These are phyloP conservation scores for Colletotrichum neosansevieriae DNA, from an alignment of 2,329 filamentous ascomycete species.

Conservation along the genomic window DNA sequence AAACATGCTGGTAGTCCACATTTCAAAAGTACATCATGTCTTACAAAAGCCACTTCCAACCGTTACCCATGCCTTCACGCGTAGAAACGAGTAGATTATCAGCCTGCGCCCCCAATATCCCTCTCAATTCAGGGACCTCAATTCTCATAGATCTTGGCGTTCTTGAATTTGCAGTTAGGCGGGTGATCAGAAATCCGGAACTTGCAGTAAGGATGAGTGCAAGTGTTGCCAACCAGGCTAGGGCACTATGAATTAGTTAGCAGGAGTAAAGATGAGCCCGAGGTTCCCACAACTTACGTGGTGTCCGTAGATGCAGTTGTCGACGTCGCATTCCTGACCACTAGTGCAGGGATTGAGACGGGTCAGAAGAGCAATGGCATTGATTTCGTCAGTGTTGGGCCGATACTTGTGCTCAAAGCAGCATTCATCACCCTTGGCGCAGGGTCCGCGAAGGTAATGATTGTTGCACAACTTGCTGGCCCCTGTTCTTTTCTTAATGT, in stretches of 20 bases:
- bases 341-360: conserved; percentile 69
- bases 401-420: conserved; percentile 69
- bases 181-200: conserved; percentile 67
- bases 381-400: conserved; percentile 65
- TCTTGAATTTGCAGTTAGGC: conserved; percentile 65
- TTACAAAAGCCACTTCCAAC: neutral
- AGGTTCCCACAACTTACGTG: conserved; percentile 59
- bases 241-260: conserved; percentile 58
- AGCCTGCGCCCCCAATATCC: neutral
- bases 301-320: conserved; percentile 73
- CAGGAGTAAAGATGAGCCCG: neutral
- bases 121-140: conserved; percentile 35
- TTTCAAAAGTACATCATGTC: too few species aligned
- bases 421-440: conserved; percentile 66
- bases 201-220: conserved; percentile 67
- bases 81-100: neutral
- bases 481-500: conserved; percentile 67
- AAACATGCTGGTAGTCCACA: neutral
- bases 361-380: conserved; percentile 67
- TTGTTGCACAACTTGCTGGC: conserved; percentile 72
- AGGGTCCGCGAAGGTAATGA: conserved; percentile 69
- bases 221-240: conserved; percentile 63
- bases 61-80: neutral
- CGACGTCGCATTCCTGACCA: conserved; percentile 68
- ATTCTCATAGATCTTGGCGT: conserved; percentile 50